Conservation (phyloP, 805 yeast genomes). For the Metschnikowia lochheadii region DNA sequence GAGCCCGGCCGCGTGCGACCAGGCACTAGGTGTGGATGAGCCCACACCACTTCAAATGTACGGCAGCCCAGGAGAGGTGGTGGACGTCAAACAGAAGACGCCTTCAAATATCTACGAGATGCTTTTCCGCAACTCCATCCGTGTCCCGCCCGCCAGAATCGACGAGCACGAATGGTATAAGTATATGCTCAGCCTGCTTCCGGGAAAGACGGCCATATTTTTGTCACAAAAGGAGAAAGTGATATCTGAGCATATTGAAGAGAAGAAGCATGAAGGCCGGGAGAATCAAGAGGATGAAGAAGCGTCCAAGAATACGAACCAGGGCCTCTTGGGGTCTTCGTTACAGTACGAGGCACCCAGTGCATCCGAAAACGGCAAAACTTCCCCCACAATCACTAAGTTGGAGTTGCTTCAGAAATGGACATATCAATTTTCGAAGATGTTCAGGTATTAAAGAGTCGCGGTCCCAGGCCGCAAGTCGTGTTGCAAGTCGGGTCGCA, state of each 20-base stretch:
- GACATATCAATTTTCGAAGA: slow-evolving; percentile 9
- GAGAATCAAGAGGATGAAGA: slow-evolving; percentile 20
- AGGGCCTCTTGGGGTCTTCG: slow-evolving; percentile 12
- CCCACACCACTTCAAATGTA: background rate
- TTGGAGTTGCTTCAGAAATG: slow-evolving; percentile 11
- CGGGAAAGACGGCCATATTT: slow-evolving; percentile 23
- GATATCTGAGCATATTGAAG: slow-evolving; percentile 10
- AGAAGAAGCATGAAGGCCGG: slow-evolving; percentile 3
- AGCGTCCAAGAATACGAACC: slow-evolving; percentile 7
- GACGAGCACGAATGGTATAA: slow-evolving; percentile 20
- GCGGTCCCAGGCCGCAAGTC: too few species aligned
- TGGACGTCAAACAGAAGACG: background rate
- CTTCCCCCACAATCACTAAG: background rate
- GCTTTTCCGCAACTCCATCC: slow-evolving; percentile 8
- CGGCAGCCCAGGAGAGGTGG: background rate
- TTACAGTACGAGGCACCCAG: slow-evolving; percentile 1
- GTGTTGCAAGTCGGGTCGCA: too few species aligned
- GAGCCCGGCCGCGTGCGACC: slow-evolving; percentile 2
- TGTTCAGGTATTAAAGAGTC: background rate
- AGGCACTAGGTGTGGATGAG: background rate
- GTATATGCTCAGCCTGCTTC: slow-evolving; percentile 25
- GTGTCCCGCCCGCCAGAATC: background rate
- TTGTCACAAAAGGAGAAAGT: slow-evolving; percentile 21
- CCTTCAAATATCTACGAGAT: slow-evolving; percentile 8
- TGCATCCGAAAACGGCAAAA: background rate